Conservation (phyloP, 73 alveolate species). For the Tetrahymena malaccensis region DNA sequence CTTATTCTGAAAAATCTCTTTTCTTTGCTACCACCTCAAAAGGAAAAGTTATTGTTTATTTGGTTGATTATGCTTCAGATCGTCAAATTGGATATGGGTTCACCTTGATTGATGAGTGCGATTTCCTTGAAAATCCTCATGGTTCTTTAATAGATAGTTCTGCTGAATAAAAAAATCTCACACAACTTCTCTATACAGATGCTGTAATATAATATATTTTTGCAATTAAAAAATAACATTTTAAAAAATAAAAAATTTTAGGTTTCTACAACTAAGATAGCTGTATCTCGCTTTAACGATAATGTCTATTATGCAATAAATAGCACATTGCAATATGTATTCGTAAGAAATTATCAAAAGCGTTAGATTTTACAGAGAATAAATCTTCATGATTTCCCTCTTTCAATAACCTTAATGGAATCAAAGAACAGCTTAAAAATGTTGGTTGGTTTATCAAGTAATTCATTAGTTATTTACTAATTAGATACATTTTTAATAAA, state of each 20-base stretch:
- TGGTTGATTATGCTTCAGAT: constrained; percentile 8
- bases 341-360: constrained; percentile 25
- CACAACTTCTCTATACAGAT: not conserved
- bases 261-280: not conserved
- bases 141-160: constrained; percentile 8
- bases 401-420: not conserved
- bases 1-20: constrained; percentile 20
- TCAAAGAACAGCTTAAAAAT: not conserved
- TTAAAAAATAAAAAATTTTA: not conserved
- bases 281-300: constrained; percentile 11
- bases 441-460: not conserved
- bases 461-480: not conserved
- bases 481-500: not conserved
- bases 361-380: not conserved
- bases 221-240: too few relatives aligned
- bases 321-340: not conserved
- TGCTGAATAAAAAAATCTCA: constrained; percentile 5
- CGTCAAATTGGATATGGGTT: constrained; percentile 16
- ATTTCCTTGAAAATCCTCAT: constrained; percentile 34
- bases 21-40: constrained; percentile 15
- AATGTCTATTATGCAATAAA: constrained; percentile 22
- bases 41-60: constrained; percentile 14
- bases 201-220: not conserved
- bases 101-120: constrained; percentile 9
- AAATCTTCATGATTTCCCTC: not conserved